Conservation (phyloP, 2,329 filamentous ascomycete species). For the Scytalidium sp. region DNA sequence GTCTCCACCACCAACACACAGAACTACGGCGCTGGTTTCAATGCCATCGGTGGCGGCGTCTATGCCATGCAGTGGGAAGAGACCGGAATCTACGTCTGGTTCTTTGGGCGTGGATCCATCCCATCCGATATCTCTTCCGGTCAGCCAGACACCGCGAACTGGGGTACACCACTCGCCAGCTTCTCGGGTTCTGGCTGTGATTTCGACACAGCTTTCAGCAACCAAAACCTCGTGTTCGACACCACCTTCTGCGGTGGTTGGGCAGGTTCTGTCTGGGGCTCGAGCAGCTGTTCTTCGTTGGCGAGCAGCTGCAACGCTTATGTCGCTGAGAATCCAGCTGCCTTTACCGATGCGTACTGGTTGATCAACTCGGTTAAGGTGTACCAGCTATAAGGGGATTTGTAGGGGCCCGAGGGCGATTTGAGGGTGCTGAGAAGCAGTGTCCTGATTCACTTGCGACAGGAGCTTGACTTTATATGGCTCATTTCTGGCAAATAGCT, state of each 20-base stretch:
- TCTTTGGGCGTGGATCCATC: conserved; percentile 37
- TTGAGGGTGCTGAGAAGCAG: no score
- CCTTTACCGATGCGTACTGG: conserved; percentile 13
- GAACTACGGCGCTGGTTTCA: conserved; percentile 50
- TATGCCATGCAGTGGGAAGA: conserved; percentile 43
- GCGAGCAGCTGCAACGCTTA: neutral
- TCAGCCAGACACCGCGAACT: conserved; percentile 35
- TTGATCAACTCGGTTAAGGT: conserved; percentile 14
- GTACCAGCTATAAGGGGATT: conserved; percentile 5
- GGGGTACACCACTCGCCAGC: conserved; percentile 37
- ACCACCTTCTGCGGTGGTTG: conserved; percentile 86
- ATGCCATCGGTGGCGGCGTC: conserved; percentile 39
- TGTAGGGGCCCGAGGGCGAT: neutral
- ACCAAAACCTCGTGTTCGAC: conserved; percentile 74
- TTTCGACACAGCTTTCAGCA: conserved; percentile 63
- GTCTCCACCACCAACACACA: conserved; percentile 30
- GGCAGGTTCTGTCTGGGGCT: conserved; percentile 73
- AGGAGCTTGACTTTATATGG: no score
- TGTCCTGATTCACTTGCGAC: no score
- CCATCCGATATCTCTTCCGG: conserved; percentile 38
- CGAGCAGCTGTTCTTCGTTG: conserved; percentile 64
- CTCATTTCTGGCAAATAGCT: no score
- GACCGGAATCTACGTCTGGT: conserved; percentile 43
- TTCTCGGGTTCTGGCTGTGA: conserved; percentile 52
- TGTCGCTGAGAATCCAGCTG: conserved; percentile 11